Percentiles rank a stretch among this genome's conserved stretches.
Evolutionary conservation across 768 basidiomycete genomes (phyloP).

Genomic region (Dendrothele bispora): DNA sequence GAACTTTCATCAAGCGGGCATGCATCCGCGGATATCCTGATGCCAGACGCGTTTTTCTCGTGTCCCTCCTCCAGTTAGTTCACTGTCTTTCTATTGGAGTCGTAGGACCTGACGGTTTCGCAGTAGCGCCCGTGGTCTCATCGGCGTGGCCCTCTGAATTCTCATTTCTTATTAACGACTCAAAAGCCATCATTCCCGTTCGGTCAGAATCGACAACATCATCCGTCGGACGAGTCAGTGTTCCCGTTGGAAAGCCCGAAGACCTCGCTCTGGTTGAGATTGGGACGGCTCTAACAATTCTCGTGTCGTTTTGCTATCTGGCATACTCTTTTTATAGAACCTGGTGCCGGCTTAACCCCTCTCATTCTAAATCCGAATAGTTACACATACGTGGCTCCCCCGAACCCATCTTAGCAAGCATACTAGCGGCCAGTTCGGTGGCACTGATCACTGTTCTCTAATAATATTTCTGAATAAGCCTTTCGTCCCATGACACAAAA

Average conservation of each 20-base stretch:
- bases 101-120: background rate
- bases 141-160: background rate
- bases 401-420: too few species aligned
- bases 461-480: too few species aligned
- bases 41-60: slow-evolving; percentile 38
- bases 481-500: too few species aligned
- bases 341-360: slow-evolving; percentile 5
- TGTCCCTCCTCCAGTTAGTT: slow-evolving; percentile 31
- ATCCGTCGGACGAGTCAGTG: slow-evolving; percentile 22
- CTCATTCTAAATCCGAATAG: too few species aligned
- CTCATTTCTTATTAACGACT: background rate
- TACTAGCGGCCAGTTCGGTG: too few species aligned
- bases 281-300: slow-evolving; percentile 37
- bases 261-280: slow-evolving; percentile 43
- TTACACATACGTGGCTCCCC: too few species aligned
- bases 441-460: too few species aligned
- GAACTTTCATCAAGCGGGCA: slow-evolving; percentile 18
- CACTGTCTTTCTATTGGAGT: background rate
- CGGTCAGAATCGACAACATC: slow-evolving; percentile 1
- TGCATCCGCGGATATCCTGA: slow-evolving; percentile 25
- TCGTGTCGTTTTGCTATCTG: slow-evolving; percentile 39
- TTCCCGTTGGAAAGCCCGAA: slow-evolving; percentile 36
- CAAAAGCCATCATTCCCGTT: slow-evolving; percentile 4
- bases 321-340: slow-evolving; percentile 25
- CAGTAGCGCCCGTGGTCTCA: background rate